Percentiles rank a stretch among this genome's conserved stretches.
Conservation (phyloP, 257 asterid genomes). For the Paulownia fortunei region DNA sequence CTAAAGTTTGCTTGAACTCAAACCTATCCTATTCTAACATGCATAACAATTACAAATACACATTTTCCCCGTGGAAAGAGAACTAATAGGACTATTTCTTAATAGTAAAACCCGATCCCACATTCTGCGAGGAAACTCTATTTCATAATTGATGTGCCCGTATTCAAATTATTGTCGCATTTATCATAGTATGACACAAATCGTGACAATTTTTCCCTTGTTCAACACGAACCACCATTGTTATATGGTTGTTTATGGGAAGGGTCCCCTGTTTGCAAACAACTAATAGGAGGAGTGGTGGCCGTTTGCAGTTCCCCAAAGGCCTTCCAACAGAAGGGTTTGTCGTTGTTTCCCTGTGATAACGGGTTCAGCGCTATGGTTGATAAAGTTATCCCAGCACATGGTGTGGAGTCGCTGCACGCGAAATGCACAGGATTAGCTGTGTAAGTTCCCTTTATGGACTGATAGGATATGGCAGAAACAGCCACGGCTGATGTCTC, state of each 20-base stretch:
- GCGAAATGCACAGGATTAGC: conserved; percentile 41
- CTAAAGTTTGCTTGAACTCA: no score
- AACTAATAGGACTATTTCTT: no score
- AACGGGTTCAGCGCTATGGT: conserved; percentile 32
- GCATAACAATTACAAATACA: no score
- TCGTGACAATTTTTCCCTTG: background rate
- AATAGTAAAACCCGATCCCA: no score
- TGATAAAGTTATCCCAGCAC: conserved; percentile 45
- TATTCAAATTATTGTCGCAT: no score
- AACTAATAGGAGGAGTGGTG: conserved; percentile 44
- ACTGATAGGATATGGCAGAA: conserved; percentile 41
- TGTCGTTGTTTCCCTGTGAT: background rate
- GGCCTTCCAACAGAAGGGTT: conserved; percentile 53
- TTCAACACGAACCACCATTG: conserved; percentile 26
- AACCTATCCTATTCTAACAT: no score
- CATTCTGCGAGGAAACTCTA: no score
- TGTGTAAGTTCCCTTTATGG: conserved; percentile 54
- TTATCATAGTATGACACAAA: no score
- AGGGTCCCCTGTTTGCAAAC: conserved; percentile 27
- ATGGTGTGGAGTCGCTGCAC: conserved; percentile 50
- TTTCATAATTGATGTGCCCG: no score
- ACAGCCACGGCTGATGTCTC: conserved; percentile 52
- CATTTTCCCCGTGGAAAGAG: no score
- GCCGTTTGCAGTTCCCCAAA: conserved; percentile 44
- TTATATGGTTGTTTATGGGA: background rate